These are phyloP conservation scores for Oryza officinalis DNA, from an alignment of 176 grass and related monocot genomes.

Conservation along the genomic window DNA sequence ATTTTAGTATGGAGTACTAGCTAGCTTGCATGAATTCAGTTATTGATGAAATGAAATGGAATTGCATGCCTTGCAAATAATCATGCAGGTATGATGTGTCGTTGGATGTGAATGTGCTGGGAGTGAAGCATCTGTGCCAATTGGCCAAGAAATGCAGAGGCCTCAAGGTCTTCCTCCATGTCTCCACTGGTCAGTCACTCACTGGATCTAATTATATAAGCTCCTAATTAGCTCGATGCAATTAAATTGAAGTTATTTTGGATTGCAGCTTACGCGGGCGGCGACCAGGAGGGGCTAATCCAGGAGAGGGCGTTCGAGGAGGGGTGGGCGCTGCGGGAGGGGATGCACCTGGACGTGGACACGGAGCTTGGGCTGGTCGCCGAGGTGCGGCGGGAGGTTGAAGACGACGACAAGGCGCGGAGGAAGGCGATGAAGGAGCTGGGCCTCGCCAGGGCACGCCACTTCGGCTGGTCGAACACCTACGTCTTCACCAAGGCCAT, in stretches of 20 bases:
- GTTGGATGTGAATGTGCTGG: constrained; percentile 60
- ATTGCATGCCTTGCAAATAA: too few relatives aligned
- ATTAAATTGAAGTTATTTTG: too few relatives aligned
- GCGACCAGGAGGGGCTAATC: constrained; percentile 50
- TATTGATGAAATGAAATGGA: background rate
- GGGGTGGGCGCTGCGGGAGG: constrained; percentile 50
- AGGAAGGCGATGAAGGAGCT: constrained; percentile 76
- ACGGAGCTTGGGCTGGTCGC: constrained; percentile 57
- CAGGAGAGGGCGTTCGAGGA: constrained; percentile 60
- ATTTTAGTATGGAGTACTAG: too few relatives aligned
- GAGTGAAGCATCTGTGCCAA: constrained; percentile 56
- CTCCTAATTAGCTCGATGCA: background rate
- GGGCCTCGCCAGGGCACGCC: constrained; percentile 62
- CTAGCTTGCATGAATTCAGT: background rate
- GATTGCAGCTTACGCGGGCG: constrained; percentile 34
- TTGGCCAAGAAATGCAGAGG: constrained; percentile 68
- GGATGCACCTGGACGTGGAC: constrained; percentile 64
- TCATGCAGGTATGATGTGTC: constrained; percentile 54
- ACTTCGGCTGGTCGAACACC: constrained; percentile 85
- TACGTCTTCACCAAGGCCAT: constrained; percentile 89
- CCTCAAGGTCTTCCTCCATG: constrained; percentile 77
- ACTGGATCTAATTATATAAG: background rate
- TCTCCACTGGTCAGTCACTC: constrained; percentile 58
- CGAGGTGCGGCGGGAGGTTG: constrained; percentile 48
- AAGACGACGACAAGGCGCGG: constrained; percentile 27